Base-by-base conservation (phyloP, 805 yeast genomes). In the Yamadazyma sp. region DNA sequence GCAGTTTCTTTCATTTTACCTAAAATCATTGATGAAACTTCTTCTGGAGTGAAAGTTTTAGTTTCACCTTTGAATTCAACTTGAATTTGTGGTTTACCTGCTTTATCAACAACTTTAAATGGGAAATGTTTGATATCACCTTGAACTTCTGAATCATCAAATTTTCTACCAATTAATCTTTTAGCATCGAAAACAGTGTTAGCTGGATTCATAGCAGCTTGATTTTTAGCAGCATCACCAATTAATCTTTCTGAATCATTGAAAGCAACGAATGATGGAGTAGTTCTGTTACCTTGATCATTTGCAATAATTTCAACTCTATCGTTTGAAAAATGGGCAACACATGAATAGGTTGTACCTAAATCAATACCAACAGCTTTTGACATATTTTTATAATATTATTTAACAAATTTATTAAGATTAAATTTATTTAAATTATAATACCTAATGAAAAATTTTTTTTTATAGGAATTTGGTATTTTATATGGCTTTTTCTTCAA, bases 271-370 rank as follows among this genome's bases (percentile, higher is more conserved):
- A 84, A 89, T 23, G 96, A 89, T 42, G 97, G 96, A 38, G 97
- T 89, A 42, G 91, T 88, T 77, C 97, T 86, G 80, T 88, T 89
- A 81, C 97, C 97, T 76, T 89, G 97, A 69, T 89, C 97, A 65
- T 89, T 89, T 55, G 97, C 96, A 64, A 89, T 86, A 65, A 89
- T 89, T 70, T 89, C 97, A 38, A 89, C 97, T 65, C 86, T 76
- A 53, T 89, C 94, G 58, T 86, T 85, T 54, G 88, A 74, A 71
- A 88, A 87, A 63, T 87, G 95, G 53, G 96, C 96, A 48, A 88
- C 96, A 80, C 96, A 88, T 34, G 96, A 87, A 73, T 87, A 88
- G 46, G 95, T 87, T 44, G 89, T 82, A 72, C 89, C 89, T 70
- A 82, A 78, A 78, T 89, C 98, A 82, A 91, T 91, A 83, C 98